Percentiles rank a stretch among this genome's conserved stretches.
Conservation (phyloP, 1,139 yeast species). For the Spathaspora sp. region DNA sequence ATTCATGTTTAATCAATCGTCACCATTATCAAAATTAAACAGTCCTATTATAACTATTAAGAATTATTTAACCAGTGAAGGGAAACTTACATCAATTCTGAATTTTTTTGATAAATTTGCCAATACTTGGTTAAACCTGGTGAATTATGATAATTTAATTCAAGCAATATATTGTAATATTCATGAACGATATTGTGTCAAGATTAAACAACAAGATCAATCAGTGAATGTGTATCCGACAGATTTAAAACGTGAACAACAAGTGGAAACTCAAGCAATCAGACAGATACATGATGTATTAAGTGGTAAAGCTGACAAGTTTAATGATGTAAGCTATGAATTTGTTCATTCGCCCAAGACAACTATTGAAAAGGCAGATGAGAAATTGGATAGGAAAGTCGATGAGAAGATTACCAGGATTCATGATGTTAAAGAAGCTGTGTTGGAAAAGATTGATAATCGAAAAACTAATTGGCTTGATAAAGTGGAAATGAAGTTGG, state of each 20-base stretch:
- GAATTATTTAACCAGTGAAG: constrained; percentile 18
- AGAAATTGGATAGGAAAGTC: constrained; percentile 18
- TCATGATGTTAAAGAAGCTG: constrained; percentile 15
- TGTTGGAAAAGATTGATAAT: constrained; percentile 12
- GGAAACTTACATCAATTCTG: constrained; percentile 18
- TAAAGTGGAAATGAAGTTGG: constrained; percentile 8
- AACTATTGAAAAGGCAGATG: constrained; percentile 20
- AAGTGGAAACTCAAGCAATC: constrained; percentile 20
- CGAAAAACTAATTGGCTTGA: constrained; percentile 8
- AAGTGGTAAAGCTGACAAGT: constrained; percentile 16
- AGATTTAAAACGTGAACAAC: constrained; percentile 2
- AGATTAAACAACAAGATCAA: constrained; percentile 25
- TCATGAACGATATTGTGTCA: constrained; percentile 39
- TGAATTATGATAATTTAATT: constrained; percentile 31
- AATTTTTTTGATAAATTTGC: constrained; percentile 45
- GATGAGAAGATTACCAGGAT: constrained; percentile 15
- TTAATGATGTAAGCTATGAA: constrained; percentile 21
- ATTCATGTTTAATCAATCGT: constrained; percentile 28
- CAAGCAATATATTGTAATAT: constrained; percentile 42
- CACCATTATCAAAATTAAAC: not conserved
- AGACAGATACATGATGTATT: constrained; percentile 24
- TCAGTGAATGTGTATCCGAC: constrained; percentile 21
- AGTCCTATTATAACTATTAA: constrained; percentile 21
- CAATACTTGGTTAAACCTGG: constrained; percentile 33
- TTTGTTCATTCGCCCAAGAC: constrained; percentile 22